Evolutionary conservation across 2,329 filamentous ascomycete species (phyloP), one percentile per base, ranked within the genome.

Genomic region (Fusarium mundagurra): DNA sequence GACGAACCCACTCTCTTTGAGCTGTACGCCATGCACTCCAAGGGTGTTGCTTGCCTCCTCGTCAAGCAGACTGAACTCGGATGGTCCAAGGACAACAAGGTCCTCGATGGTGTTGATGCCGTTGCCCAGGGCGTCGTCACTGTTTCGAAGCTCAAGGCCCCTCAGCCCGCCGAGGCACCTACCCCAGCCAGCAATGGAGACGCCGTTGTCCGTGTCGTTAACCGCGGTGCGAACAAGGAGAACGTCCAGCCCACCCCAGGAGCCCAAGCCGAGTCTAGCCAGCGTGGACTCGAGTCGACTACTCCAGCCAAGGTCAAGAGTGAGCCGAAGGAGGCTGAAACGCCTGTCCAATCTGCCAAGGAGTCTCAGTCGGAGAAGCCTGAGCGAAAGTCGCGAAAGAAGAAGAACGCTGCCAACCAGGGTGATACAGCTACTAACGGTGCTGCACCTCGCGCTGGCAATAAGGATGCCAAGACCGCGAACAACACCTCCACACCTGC

Each of bases 1-100:
- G 91, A 92, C 29, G 93, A 96, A 73, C 90, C 90, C 22, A 91
- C 92, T 0, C 85, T 98, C 20, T 98, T 99, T 79, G 96, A 99
- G 85, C 88, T 99, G 16, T 99, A 99, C 81, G 93, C 94, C 38
- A 97, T 98, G 92, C 96, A 99, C 83, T 98, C 96, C 17, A 97
- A 95, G 84, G 96, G 96, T 70, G 95, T 98, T n/a, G 95, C 95
- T 24, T 96, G 94, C 78, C 82, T 98, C 61, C 92, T 91, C 73
- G 91, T 99, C 81, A 96, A 93, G 82, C 94, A 96, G 81, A 90
- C 92, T 59, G 96, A 98, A 83, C 87, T 99, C 55, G 96, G 97
- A 36, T 98, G 95, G 95, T 93, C 92, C 76, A 90, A 91, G 76
- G 94, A 98, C 71, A 96, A 95, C 83, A 97, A 97, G 86, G 93